These are phyloP conservation scores for Gnaphalium uliginosum DNA, from an alignment of 129 eudicot species.

Conservation along the genomic window DNA sequence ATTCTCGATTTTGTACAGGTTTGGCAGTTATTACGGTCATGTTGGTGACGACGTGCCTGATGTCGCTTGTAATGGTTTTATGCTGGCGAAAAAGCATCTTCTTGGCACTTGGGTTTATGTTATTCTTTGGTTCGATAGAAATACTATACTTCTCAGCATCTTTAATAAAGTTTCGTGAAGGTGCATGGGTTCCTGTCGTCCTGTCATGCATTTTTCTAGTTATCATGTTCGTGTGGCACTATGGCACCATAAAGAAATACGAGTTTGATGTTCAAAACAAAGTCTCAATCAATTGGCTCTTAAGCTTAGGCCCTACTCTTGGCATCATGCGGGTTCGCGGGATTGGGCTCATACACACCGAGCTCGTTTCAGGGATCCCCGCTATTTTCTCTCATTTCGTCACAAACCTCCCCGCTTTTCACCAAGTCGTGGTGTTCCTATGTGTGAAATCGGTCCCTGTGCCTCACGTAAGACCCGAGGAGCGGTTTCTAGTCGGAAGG, in stretches of 20 bases:
- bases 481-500: conserved; percentile 77
- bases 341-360: conserved; percentile 77
- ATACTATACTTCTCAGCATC: conserved; percentile 88
- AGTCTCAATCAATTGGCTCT: conserved; percentile 77
- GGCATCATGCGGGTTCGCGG: conserved; percentile 83
- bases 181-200: conserved; percentile 92
- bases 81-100: conserved; percentile 71
- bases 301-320: conserved; percentile 60
- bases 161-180: conserved; percentile 75
- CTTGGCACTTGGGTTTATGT: conserved; percentile 54
- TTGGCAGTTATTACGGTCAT: conserved; percentile 86
- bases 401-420: conserved; percentile 89
- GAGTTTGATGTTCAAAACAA: conserved; percentile 85
- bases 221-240: conserved; percentile 74
- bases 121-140: conserved; percentile 78
- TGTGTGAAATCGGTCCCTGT: conserved; percentile 84
- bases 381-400: conserved; percentile 85
- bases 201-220: conserved; percentile 61
- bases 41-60: conserved; percentile 86
- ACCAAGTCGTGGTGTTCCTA: conserved; percentile 69
- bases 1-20: conserved; percentile 46
- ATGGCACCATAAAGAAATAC: conserved; percentile 69
- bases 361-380: conserved; percentile 82
- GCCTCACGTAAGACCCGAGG: conserved; percentile 82
- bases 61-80: conserved; percentile 78